Evolutionary conservation across 805 yeast species (phyloP), one percentile per base, ranked within the genome.

Genomic region (Cyberlindnera mrakii): DNA sequence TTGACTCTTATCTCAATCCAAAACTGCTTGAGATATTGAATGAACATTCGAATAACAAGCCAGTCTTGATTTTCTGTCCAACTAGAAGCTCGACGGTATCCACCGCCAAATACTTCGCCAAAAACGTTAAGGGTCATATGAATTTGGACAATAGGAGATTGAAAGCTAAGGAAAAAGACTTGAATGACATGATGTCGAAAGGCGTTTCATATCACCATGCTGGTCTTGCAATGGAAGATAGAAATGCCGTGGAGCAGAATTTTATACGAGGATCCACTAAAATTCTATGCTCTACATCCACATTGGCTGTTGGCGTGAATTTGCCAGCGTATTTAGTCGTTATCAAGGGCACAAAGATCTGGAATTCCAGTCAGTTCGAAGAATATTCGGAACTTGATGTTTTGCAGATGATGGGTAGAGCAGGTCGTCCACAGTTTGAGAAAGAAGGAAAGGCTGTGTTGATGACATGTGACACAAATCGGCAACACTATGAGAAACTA

Each of bases 341-440:
- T 3, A 67, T 79, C n/a, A 79, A 78, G 47, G 83, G 84, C 0
- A 79, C 85, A 0, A 78, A 74, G 51, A 70, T 75, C 40, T 84
- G 82, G 75, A 60, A 57, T 16, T 72, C 70, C 17, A 72, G 72
- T 18, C 72, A 66, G 42, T 66, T 72, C 46, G 62, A 61, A 30
- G 84, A 79, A 45, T 78, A 78, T 53, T 67, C 78, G 2, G 77
- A 74, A 37, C 59, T 77, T 19, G 83, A 78, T 44, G 60, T 78
- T 27, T 56, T 75, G 34, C 84, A 80, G 49, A 80, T 79, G 85
- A 70, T 79, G 57, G 84, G 83, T 3, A 65, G 84, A 51, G 83
- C 84, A 4, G 84, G 85, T 4, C 66, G 83, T 39, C 82, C 82
- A 0, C 78, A 74, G 29, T 76, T 67, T 54, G 82, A 77, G 50